Conservation (phyloP, 306 rosid species). For the Malus sieversii region DNA sequence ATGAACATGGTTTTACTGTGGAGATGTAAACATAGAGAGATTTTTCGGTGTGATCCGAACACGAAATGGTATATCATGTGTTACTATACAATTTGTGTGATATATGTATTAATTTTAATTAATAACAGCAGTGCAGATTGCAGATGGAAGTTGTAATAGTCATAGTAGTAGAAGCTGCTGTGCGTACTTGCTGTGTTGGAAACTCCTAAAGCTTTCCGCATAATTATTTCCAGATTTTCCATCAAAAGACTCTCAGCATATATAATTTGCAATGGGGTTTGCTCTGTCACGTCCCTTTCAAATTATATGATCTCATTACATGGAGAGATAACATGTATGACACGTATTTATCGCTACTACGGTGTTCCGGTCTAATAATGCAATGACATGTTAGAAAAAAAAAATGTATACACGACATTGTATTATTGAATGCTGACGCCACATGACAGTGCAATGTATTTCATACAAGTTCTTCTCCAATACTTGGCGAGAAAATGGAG, state of each 20-base stretch:
- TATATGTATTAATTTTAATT: no score
- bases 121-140: not conserved
- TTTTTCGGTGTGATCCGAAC: no score
- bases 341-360: no score
- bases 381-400: no score
- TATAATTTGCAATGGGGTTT: not conserved
- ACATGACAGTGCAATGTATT: no score
- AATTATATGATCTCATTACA: no score
- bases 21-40: not conserved
- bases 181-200: not conserved
- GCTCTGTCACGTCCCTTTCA: no score
- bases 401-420: not conserved
- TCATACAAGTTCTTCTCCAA: not conserved
- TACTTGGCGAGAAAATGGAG: not conserved
- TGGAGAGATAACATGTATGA: no score
- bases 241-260: not conserved
- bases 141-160: not conserved
- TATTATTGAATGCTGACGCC: no score
- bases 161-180: not conserved
- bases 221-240: not conserved
- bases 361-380: no score
- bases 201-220: not conserved
- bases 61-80: no score
- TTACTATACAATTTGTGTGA: no score
- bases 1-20: not conserved